A percentile compares a stretch with the other conserved stretches of the same genome.
phyloP scores from a whole-genome alignment of 441 rosid species.

The Flueggea neowawraea region DNA sequence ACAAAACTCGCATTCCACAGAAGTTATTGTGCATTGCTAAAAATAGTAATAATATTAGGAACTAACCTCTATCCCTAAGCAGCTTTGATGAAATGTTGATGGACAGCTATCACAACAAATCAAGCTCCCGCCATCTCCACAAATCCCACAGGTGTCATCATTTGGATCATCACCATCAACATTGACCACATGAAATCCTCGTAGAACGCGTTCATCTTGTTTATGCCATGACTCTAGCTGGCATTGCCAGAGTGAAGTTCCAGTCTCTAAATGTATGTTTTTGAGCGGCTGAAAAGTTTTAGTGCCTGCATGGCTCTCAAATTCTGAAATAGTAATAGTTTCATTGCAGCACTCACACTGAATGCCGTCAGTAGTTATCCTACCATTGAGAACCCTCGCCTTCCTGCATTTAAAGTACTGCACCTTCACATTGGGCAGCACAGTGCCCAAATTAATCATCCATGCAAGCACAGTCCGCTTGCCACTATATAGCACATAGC shows the following conservation, averaged over 20 bases:
- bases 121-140: constrained; percentile 99
- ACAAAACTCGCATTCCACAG: no score
- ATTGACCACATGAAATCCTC: constrained; percentile 66
- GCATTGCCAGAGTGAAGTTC: constrained; percentile 69
- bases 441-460: constrained; percentile 76
- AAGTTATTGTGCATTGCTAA: not conserved
- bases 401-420: constrained; percentile 39
- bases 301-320: constrained; percentile 73
- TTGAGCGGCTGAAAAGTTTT: constrained; percentile 40
- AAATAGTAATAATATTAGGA: not conserved
- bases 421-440: constrained; percentile 60
- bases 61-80: constrained; percentile 77
- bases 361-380: constrained; percentile 63
- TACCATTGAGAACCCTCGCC: constrained; percentile 39
- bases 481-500: constrained; percentile 68
- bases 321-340: constrained; percentile 44
- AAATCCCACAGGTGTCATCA: constrained; percentile 95
- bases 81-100: constrained; percentile 92
- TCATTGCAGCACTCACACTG: constrained; percentile 72
- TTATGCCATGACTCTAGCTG: constrained; percentile 70
- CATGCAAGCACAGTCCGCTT: constrained; percentile 78
- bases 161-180: constrained; percentile 74
- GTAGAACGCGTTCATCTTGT: constrained; percentile 47
- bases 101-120: constrained; percentile 97
- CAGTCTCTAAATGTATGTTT: constrained; percentile 67